Percentiles rank a stretch among this genome's conserved stretches.
These are phyloP conservation scores for Yarrowia keelungensis DNA, from an alignment of 805 yeast genomes.

Conservation along the genomic window DNA sequence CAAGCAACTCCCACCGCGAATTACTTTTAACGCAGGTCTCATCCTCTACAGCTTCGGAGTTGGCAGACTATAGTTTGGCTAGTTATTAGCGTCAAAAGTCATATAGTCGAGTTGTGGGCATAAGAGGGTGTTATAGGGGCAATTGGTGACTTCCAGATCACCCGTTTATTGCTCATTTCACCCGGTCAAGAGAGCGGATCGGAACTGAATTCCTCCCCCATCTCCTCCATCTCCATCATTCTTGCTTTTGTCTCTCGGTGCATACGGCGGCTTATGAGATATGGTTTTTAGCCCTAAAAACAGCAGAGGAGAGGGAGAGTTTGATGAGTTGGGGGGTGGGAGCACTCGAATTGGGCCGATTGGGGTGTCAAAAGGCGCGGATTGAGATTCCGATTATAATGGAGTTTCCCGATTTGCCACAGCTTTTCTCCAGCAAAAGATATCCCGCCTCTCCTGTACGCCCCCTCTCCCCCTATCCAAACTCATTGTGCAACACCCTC, in stretches of 20 bases:
- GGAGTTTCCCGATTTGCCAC: background rate
- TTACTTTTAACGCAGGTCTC: slow-evolving; percentile 1
- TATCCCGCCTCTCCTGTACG: too few species aligned
- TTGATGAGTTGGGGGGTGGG: slow-evolving; percentile 14
- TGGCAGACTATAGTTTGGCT: background rate
- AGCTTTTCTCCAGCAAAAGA: background rate
- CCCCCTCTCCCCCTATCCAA: background rate
- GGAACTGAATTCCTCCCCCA: too few species aligned
- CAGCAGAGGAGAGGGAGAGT: slow-evolving; percentile 3
- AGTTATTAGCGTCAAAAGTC: background rate
- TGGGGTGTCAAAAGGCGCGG: background rate
- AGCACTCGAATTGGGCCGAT: too few species aligned
- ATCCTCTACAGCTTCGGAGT: background rate
- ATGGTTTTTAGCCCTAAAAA: slow-evolving; percentile 11
- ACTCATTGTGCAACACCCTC: background rate
- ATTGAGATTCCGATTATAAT: background rate
- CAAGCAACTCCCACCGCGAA: background rate
- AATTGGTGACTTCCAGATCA: too few species aligned
- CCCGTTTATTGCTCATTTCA: too few species aligned
- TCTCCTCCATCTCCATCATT: too few species aligned
- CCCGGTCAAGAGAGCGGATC: too few species aligned
- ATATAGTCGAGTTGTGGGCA: too few species aligned
- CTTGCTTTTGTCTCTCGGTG: background rate
- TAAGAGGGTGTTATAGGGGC: too few species aligned
- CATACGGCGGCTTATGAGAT: slow-evolving; percentile 31